Conservation (phyloP, 2,329 filamentous ascomycete genomes). For the Epichloe gansuensis region DNA sequence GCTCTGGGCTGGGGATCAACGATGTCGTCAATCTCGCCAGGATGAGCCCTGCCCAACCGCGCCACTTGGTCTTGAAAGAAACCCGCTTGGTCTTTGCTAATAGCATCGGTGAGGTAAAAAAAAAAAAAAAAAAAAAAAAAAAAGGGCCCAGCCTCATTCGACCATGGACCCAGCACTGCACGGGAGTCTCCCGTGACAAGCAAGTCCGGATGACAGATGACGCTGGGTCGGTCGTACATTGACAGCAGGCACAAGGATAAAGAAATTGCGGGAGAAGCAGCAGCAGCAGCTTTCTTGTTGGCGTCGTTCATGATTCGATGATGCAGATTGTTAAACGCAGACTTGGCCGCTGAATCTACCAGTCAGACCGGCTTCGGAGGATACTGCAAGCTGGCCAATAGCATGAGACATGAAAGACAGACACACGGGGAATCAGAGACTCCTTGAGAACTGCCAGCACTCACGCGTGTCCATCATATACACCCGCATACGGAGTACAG, state of each 20-base stretch:
- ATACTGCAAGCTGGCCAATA: conserved; percentile 18
- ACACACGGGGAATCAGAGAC: too few species aligned
- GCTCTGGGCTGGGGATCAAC: conserved; percentile 19
- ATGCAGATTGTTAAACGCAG: conserved; percentile 44
- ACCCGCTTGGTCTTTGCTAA: too few species aligned
- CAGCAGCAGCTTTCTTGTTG: conserved; percentile 18
- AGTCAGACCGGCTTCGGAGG: conserved; percentile 29
- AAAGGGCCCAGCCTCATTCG: too few species aligned
- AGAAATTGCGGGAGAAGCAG: conserved; percentile 25
- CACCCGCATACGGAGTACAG: conserved; percentile 21
- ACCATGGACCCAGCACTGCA: too few species aligned
- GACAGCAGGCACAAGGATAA: conserved; percentile 52
- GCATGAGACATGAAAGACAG: conserved; percentile 27
- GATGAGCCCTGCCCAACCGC: too few species aligned
- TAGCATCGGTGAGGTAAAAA: too few species aligned
- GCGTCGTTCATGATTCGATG: conserved; percentile 37
- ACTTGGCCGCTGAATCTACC: conserved; percentile 44
- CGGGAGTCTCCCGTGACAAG: too few species aligned
- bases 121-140: too few species aligned
- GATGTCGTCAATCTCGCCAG: too few species aligned
- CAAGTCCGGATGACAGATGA: too few species aligned
- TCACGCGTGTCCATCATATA: conserved; percentile 39
- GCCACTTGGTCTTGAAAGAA: too few species aligned
- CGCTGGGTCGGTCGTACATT: conserved; percentile 51
- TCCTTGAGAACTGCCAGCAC: conserved; percentile 27